Evolutionary conservation across 768 basidiomycete species (phyloP).

Genomic region (Serendipita vermifera): DNA sequence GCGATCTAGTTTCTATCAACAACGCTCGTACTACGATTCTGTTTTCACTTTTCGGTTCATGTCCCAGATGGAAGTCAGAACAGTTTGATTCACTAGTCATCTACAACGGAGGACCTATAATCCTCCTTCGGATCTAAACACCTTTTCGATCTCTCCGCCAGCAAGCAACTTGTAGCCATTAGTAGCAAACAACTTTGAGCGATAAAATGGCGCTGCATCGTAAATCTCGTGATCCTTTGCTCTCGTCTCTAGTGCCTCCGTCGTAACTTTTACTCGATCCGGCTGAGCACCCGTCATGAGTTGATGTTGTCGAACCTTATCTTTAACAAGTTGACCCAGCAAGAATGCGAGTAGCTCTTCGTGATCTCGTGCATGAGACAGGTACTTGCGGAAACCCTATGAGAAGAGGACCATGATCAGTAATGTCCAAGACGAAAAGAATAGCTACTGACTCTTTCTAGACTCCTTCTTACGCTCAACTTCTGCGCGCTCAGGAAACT

Average conservation of each 20-base stretch:
- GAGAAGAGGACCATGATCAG: background rate
- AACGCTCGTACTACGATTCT: too few relatives aligned
- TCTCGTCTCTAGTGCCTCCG: conserved; percentile 74
- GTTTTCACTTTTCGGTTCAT: too few relatives aligned
- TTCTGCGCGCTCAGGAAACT: conserved; percentile 97
- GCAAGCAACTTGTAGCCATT: conserved; percentile 72
- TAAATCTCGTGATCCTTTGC: conserved; percentile 96
- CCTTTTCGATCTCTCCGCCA: conserved; percentile 58
- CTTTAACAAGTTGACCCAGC: conserved; percentile 86
- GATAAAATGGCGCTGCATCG: conserved; percentile 74
- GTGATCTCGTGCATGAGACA: conserved; percentile 89
- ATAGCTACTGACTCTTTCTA: conserved; percentile 63
- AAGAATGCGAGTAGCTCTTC: conserved; percentile 92
- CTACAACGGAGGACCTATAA: background rate
- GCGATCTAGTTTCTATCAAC: too few relatives aligned
- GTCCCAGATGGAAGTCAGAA: too few relatives aligned
- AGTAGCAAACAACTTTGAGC: conserved; percentile 65
- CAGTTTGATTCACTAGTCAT: too few relatives aligned
- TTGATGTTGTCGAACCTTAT: conserved; percentile 76
- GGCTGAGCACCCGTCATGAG: conserved; percentile 67
- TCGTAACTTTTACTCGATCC: conserved; percentile 56
- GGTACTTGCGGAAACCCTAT: conserved; percentile 93
- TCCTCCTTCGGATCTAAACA: conserved; percentile 29
- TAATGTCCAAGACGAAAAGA: background rate
- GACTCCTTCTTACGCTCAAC: conserved; percentile 94